A percentile compares a stretch with the other conserved stretches of the same genome.
These are phyloP conservation scores for Plantago ovata DNA, from an alignment of 257 asterid genomes.

Conservation along the genomic window DNA sequence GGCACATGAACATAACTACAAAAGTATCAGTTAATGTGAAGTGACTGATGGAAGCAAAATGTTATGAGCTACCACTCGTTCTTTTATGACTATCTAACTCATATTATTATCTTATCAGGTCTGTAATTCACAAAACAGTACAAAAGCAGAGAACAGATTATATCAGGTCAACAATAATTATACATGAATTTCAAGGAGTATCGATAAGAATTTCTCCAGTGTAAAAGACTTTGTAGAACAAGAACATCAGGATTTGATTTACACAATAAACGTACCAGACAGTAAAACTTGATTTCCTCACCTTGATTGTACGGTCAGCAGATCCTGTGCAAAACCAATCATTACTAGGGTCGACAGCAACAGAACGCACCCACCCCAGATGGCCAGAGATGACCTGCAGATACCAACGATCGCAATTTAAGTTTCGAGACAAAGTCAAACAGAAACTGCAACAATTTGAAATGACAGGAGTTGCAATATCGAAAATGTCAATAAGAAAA, in stretches of 20 bases:
- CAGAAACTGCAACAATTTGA: not conserved
- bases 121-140: not conserved
- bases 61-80: not conserved
- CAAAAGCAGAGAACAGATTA: not conserved
- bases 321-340: constrained; percentile 90
- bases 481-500: not conserved
- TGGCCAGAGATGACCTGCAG: constrained; percentile 95
- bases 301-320: constrained; percentile 96
- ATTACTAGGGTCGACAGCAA: constrained; percentile 94
- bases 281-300: constrained; percentile 21
- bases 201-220: not conserved
- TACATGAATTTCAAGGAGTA: not conserved
- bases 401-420: not conserved
- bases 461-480: not conserved
- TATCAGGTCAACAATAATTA: not conserved
- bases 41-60: not conserved
- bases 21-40: no score
- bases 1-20: not conserved
- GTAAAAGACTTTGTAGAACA: no score
- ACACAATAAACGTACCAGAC: not conserved
- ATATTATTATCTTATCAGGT: no score
- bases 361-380: constrained; percentile 89
- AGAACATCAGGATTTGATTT: not conserved
- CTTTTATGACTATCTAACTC: no score
- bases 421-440: not conserved